Evolutionary conservation across 2,329 filamentous ascomycete genomes (phyloP), one percentile per base, ranked within the genome.

Genomic region (Magnaporthiopsis incrustans): DNA sequence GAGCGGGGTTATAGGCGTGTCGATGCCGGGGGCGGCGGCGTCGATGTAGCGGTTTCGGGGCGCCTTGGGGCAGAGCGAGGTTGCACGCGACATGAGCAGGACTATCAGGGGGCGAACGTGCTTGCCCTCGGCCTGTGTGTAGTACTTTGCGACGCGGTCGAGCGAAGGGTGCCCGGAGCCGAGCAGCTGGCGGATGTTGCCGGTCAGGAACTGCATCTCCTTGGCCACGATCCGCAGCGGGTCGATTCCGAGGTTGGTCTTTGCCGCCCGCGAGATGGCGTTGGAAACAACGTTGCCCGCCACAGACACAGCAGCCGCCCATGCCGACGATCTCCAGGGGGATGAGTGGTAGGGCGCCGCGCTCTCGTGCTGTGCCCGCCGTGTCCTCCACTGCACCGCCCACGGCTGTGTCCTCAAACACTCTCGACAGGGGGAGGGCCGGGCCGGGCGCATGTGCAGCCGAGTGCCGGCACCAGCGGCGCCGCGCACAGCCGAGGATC

Each of bases 121-220:
- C 80, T 99, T 99, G 67, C 95, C 95, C 81, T 98, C 92, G 66
- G 91, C 91, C 72, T 94, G 90, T 27, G 95, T 97, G 76, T 99
- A 99, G 81, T 99, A 99, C 78, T 99, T 99, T 63, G 95, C 92
- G 33, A 93, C 94, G 57, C 91, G 93, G 73, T 98, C 95, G 66
- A 99, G 84, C 59, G 93, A 92, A 0, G 95, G 95, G 73, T 99
- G 94, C 7, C 94, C 94, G 0, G 93, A 97, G 7, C 94, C 94
- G 22, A 98, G 81, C n/a, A 98, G 82, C 73, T 96, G 90, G 66
- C 91, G 85, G 76, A 98, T 96, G 71, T 98, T 97, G 64, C 92
- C 92, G 14, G 91, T 97, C 72, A 98, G 79, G 71, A 93, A 96
- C 77, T 96, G 95, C 88, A 99, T 91, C 81, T 98, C 94, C 78